Conservation (phyloP, 2,329 filamentous ascomycete species). For the Talaromyces piceae region DNA sequence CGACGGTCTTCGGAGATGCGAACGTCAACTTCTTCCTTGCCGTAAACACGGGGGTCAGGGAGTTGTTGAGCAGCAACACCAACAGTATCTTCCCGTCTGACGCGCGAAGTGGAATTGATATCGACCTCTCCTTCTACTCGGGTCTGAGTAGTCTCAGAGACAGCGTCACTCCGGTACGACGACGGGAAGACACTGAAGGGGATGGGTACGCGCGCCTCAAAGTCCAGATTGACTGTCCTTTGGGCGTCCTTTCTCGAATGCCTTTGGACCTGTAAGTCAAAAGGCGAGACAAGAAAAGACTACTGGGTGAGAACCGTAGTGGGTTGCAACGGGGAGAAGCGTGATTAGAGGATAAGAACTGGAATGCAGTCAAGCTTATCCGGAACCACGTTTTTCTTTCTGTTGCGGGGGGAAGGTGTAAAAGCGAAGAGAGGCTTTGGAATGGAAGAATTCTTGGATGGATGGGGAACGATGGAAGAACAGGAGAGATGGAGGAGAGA, state of each 20-base stretch:
- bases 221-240: conserved; percentile 97
- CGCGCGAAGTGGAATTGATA: conserved; percentile 65
- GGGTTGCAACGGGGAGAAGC: conserved; percentile 13
- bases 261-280: conserved; percentile 43
- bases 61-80: conserved; percentile 28
- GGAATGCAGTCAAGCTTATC: conserved; percentile 11
- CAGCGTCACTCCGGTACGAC: conserved; percentile 76
- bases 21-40: conserved; percentile 82
- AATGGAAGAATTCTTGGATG: conserved; percentile 9
- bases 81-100: conserved; percentile 94
- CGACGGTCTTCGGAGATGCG: conserved; percentile 68
- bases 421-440: conserved; percentile 2
- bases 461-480: conserved; percentile 6
- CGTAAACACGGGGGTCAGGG: conserved; percentile 58
- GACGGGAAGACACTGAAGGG: conserved; percentile 99
- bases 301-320: conserved; percentile 21
- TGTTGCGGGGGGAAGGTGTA: conserved; percentile 1
- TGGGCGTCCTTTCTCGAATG: conserved; percentile 64
- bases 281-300: conserved; percentile 44
- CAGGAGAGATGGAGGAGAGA: conserved; percentile 8
- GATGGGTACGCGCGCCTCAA: conserved; percentile 98
- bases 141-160: conserved; percentile 58
- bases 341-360: conserved; percentile 11
- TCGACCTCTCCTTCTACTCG: conserved; percentile 87
- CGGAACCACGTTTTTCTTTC: conserved; percentile 10